Conservation (phyloP, 2,329 filamentous ascomycete species). For the Ascomycota sp. region DNA sequence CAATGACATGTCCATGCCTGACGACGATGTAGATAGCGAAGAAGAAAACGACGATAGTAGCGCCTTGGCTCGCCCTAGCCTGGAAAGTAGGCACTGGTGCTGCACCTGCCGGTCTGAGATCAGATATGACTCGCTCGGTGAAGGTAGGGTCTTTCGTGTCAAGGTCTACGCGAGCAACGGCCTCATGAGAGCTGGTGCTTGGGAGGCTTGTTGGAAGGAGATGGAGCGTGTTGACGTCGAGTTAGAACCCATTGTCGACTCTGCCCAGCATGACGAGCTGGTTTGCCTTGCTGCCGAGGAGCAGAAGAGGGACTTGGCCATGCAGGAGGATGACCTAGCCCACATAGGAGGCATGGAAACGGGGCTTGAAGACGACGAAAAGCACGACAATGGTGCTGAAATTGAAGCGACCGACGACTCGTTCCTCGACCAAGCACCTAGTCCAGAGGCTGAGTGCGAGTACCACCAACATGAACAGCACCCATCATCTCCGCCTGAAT, state of each 20-base stretch:
- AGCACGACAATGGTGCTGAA: not conserved
- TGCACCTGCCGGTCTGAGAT: slow-evolving; percentile 33
- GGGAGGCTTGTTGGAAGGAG: slow-evolving; percentile 85
- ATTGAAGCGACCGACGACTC: not conserved
- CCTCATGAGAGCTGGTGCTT: slow-evolving; percentile 76
- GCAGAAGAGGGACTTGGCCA: slow-evolving; percentile 19
- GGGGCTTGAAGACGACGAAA: slow-evolving; percentile 9
- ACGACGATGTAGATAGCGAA: slow-evolving; percentile 23
- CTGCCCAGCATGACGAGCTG: slow-evolving; percentile 36
- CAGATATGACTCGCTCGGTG: slow-evolving; percentile 29
- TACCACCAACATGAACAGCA: slow-evolving; percentile 10
- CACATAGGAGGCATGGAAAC: slow-evolving; percentile 6
- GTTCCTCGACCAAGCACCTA: not conserved
- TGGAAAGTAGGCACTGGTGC: slow-evolving; percentile 31
- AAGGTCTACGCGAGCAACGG: slow-evolving; percentile 92
- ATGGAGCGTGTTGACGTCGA: slow-evolving; percentile 98
- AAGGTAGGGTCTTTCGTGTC: slow-evolving; percentile 46
- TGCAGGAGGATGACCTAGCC: slow-evolving; percentile 10
- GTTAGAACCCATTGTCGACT: slow-evolving; percentile 52
- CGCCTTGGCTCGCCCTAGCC: slow-evolving; percentile 6
- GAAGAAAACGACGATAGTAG: slow-evolving; percentile 18
- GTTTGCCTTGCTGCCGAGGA: slow-evolving; percentile 29
- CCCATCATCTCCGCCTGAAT: too few species aligned
- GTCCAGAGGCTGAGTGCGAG: slow-evolving; percentile 4
- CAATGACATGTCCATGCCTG: slow-evolving; percentile 22